phyloP scores from a whole-genome alignment of 2,329 filamentous ascomycete species.

The Fonsecaea monophora region DNA sequence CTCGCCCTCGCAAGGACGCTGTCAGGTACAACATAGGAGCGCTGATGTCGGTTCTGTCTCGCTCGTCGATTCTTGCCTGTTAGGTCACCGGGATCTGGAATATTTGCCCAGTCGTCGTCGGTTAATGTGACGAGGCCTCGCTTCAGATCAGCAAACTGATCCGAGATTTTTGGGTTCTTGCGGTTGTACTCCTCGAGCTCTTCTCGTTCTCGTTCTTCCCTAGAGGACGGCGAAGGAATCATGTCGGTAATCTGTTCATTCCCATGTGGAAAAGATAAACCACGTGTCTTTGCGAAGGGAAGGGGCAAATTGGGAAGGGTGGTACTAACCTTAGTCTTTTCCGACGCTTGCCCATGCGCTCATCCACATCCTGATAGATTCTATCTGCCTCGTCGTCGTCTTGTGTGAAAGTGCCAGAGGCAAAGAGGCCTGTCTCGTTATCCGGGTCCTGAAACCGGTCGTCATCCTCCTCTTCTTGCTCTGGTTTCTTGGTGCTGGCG shows the following conservation, averaged over 20 bases:
- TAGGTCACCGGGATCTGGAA: slow-evolving; percentile 95
- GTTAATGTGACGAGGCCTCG: slow-evolving; percentile 84
- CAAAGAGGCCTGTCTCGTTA: slow-evolving; percentile 94
- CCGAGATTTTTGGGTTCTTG: slow-evolving; percentile 97
- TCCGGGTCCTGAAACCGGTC: slow-evolving; percentile 94
- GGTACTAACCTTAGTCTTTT: slow-evolving; percentile 82
- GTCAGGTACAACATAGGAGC: slow-evolving; percentile 96
- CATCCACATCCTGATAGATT: slow-evolving; percentile 94
- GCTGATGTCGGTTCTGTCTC: slow-evolving; percentile 81
- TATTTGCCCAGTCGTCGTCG: slow-evolving; percentile 94
- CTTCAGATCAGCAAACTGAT: slow-evolving; percentile 96
- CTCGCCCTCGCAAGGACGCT: slow-evolving; percentile 89
- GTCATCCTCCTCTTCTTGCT: slow-evolving; percentile 73
- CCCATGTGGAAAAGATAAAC: slow-evolving; percentile 71
- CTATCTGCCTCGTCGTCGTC: slow-evolving; percentile 97
- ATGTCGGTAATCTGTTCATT: slow-evolving; percentile 81
- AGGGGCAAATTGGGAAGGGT: slow-evolving; percentile 31
- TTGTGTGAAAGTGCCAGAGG: slow-evolving; percentile 92
- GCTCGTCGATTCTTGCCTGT: slow-evolving; percentile 90
- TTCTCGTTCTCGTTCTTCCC: slow-evolving; percentile 90
- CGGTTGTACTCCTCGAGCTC: slow-evolving; percentile 95
- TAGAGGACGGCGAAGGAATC: slow-evolving; percentile 64
- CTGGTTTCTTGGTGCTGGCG: slow-evolving; percentile 63
- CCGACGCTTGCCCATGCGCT: slow-evolving; percentile 91
- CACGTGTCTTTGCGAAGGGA: slow-evolving; percentile 43